Base-by-base conservation (phyloP, 495 filamentous ascomycete species). In the Amphirosellinia nigrospora region DNA sequence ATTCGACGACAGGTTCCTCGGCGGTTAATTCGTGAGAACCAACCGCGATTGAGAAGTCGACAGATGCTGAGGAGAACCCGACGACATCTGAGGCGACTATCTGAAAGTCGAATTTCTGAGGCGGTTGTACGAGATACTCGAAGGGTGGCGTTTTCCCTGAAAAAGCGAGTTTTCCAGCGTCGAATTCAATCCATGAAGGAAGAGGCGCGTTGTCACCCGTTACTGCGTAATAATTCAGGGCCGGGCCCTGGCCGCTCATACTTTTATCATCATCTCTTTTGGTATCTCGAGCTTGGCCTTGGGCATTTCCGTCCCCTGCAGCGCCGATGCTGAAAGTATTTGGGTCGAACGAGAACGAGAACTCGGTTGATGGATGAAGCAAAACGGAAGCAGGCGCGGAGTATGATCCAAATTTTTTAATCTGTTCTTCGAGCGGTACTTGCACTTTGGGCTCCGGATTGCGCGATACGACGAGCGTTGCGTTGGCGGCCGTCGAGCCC, bases 101-200 rank as follows among this genome's bases (percentile, higher is more conserved):
- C 69, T 89, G 83, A 66, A 98, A 86, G 16, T 84, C 86, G 73
- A 94, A 96, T 0, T 80, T 83, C 74, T 96, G 91, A 16, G 93
- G 90, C 2, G 89, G 88, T 19, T 90, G 82, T 38, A 87, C 81
- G 34, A 91, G 84, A 45, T 89, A 90, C 45, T 83, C 82, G 21
- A 85, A 79, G 16, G 88, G 77, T 6, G 93, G 94, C 4, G 90
- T 90, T 53, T 81, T 87, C n/a, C 94, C 94, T 7, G 87, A 88
- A 73, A 97, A 97, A 13, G 85, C 84, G 38, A 97, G 84, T 8
- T 71, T 80, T 2, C 74, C 70, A 2, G 86, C 72, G 74, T 97
- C 89, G 73, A 98, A 97, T 13, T 79, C 82, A 48, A 97, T 86
- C 94, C 94, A 97, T 5, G 94, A 92, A 41, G 94, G 94, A 46